These are phyloP conservation scores for Condylostoma magnum DNA, from an alignment of 169 alveolate species.

Conservation along the genomic window DNA sequence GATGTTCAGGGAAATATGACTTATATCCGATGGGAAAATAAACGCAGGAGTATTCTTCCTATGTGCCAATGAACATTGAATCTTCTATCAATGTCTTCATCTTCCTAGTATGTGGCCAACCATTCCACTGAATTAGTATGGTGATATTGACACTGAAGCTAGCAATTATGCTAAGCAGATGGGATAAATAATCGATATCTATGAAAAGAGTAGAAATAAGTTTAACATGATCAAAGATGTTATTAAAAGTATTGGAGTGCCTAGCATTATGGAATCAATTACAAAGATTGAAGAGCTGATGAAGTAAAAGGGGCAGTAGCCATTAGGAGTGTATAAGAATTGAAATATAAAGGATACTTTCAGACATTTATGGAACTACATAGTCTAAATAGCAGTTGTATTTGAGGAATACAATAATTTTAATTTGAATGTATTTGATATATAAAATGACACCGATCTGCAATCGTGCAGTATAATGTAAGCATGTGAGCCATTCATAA, in stretches of 20 bases:
- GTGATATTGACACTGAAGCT: background rate
- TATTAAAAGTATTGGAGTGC: constrained; percentile 7
- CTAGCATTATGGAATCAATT: background rate
- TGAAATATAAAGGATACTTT: background rate
- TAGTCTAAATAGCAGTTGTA: background rate
- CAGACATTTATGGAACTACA: background rate
- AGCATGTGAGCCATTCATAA: background rate
- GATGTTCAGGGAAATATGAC: background rate
- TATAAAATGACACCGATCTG: background rate
- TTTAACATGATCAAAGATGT: background rate
- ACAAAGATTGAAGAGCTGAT: background rate
- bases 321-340: background rate
- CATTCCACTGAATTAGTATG: no score
- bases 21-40: background rate
- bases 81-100: background rate
- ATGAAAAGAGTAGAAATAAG: background rate
- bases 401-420: background rate
- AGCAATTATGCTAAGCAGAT: background rate
- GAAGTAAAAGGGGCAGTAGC: background rate
- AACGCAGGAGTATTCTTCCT: background rate
- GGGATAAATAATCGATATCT: background rate
- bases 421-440: background rate
- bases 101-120: no score
- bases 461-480: background rate
- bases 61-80: background rate